A percentile compares a stretch with the other conserved stretches of the same genome.
These are phyloP conservation scores for Eucalyptus shirleyi DNA, from an alignment of 345 rosid species.

Conservation along the genomic window DNA sequence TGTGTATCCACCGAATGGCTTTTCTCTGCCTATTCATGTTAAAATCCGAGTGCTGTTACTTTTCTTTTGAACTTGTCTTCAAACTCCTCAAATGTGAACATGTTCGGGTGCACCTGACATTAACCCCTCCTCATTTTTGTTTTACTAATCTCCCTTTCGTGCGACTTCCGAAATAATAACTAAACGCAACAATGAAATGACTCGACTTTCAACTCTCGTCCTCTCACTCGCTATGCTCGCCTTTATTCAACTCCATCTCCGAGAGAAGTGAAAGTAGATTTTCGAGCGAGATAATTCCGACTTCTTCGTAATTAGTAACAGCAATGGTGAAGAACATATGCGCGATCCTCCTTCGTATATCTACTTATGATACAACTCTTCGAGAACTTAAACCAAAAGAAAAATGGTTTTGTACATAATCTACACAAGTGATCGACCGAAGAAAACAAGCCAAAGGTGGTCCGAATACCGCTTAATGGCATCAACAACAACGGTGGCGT, in stretches of 20 bases:
- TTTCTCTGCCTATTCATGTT: not conserved
- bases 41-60: not conserved
- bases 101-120: not conserved
- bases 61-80: not conserved
- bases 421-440: not conserved
- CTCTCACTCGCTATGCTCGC: not conserved
- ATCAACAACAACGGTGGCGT: not conserved
- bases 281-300: not conserved
- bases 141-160: not conserved
- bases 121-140: not conserved
- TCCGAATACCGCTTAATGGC: not conserved
- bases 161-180: not conserved
- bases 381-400: not conserved
- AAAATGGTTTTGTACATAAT: not conserved
- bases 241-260: not conserved
- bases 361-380: not conserved
- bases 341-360: not conserved
- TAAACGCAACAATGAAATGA: not conserved
- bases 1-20: not conserved
- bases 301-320: not conserved
- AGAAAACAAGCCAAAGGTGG: not conserved
- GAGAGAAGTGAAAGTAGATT: not conserved
- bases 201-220: not conserved
- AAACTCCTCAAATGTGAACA: not conserved
- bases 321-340: not conserved